phyloP scores from a whole-genome alignment of 306 rosid genomes.

The Abrus pulchellus region DNA sequence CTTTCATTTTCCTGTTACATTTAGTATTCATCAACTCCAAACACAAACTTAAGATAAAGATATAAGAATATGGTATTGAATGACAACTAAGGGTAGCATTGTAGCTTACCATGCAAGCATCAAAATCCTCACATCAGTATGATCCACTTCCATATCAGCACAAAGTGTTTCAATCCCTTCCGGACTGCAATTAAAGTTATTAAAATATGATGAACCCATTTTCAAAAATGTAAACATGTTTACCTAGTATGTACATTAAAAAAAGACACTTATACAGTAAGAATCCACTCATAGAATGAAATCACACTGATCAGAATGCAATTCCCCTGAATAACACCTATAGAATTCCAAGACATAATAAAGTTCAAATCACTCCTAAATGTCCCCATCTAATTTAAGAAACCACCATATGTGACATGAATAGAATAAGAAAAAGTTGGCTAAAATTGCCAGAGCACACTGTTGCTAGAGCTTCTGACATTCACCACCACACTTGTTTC shows the following conservation, averaged over 20 bases:
- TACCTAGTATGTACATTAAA: neutral
- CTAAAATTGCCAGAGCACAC: neutral
- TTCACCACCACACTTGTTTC: neutral
- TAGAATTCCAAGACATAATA: conserved; percentile 1
- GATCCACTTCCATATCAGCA: conserved; percentile 89
- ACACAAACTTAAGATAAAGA: conserved; percentile 37
- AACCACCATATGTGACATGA: neutral
- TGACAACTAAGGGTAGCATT: conserved; percentile 19
- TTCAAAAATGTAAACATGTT: conserved; percentile 33
- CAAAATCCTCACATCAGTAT: conserved; percentile 93
- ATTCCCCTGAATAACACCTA: neutral
- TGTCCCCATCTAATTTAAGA: conserved; percentile 6
- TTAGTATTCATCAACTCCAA: conserved; percentile 55
- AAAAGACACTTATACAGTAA: conserved; percentile 10
- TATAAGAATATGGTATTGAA: conserved; percentile 43
- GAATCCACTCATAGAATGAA: conserved; percentile 8
- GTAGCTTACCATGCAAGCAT: conserved; percentile 96
- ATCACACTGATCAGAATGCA: neutral
- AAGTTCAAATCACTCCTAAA: conserved; percentile 6
- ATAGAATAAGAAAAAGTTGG: neutral
- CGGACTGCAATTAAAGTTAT: conserved; percentile 74
- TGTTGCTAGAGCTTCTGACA: conserved; percentile 2
- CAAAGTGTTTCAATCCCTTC: conserved; percentile 97
- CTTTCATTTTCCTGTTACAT: conserved; percentile 89
- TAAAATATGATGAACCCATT: conserved; percentile 24